Percentiles rank a stretch among this genome's conserved stretches.
phyloP scores from a whole-genome alignment of 139 green algal species.

The Chlamydomonas sp. region DNA sequence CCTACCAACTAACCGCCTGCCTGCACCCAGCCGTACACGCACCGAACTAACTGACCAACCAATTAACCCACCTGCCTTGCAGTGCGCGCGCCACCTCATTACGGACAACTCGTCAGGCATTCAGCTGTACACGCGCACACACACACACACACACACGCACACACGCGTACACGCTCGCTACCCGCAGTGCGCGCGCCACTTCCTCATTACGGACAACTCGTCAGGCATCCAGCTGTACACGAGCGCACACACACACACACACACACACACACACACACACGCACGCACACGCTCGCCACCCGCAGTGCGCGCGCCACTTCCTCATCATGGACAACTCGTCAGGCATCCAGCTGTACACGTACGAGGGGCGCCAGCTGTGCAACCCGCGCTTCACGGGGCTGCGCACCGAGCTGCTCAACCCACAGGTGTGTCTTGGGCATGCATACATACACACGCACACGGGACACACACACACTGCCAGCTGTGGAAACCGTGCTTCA shows the following conservation, averaged over 20 bases:
- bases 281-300: too few relatives aligned
- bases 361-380: constrained; percentile 63
- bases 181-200: constrained; percentile 44
- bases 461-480: too few relatives aligned
- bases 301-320: constrained; percentile 48
- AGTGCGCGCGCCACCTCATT: constrained; percentile 45
- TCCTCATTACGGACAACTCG: constrained; percentile 51
- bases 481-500: constrained; percentile 58
- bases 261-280: too few relatives aligned
- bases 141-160: too few relatives aligned
- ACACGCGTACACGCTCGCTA: too few relatives aligned
- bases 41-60: neutral
- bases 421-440: constrained; percentile 17
- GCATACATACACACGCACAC: too few relatives aligned
- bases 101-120: constrained; percentile 46
- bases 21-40: neutral
- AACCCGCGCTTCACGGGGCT: constrained; percentile 57
- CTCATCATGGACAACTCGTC: constrained; percentile 45
- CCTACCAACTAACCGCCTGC: too few relatives aligned
- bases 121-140: too few relatives aligned
- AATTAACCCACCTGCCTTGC: too few relatives aligned
- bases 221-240: constrained; percentile 56
- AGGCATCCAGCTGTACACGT: constrained; percentile 62
- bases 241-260: too few relatives aligned
- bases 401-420: constrained; percentile 52